phyloP scores from a whole-genome alignment of 805 yeast genomes.

The Vanderwaltozyma verrucispora region DNA sequence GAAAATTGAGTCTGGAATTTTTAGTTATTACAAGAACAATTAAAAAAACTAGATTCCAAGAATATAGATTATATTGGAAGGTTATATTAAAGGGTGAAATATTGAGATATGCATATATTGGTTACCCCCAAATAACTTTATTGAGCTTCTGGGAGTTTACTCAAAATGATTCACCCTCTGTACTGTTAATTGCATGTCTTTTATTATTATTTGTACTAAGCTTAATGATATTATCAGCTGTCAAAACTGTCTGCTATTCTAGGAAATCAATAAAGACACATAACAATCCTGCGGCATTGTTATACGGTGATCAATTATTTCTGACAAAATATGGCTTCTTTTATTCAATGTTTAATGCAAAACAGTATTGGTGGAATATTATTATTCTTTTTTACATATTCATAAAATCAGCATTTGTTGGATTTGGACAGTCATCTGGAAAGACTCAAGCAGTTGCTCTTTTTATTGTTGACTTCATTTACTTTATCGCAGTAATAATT shows the following conservation, averaged over 20 bases:
- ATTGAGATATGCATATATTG: conserved; percentile 70
- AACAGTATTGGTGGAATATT: conserved; percentile 72
- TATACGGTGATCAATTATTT: conserved; percentile 66
- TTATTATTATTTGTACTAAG: conserved; percentile 52
- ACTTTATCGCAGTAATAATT: conserved; percentile 51
- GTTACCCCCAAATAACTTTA: conserved; percentile 73
- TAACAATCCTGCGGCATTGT: conserved; percentile 76
- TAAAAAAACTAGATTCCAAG: conserved; percentile 12
- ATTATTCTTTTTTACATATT: conserved; percentile 51
- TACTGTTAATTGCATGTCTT: conserved; percentile 67
- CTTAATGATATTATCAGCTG: conserved; percentile 53
- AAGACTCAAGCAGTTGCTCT: conserved; percentile 69
- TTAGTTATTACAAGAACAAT: conserved; percentile 38
- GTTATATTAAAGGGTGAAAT: conserved; percentile 65
- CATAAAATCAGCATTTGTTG: conserved; percentile 61
- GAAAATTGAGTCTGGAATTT: conserved; percentile 42
- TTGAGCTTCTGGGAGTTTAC: conserved; percentile 84
- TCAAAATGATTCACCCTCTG: conserved; percentile 75
- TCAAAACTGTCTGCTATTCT: conserved; percentile 55
- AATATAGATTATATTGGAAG: conserved; percentile 34
- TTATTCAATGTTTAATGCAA: conserved; percentile 80
- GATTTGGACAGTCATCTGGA: conserved; percentile 71
- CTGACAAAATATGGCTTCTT: conserved; percentile 78
- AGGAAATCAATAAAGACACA: conserved; percentile 44
- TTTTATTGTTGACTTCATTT: conserved; percentile 65